Percentiles rank a stretch among this genome's conserved stretches.
phyloP scores from a whole-genome alignment of 2,329 filamentous ascomycete species.

The Paracamarosporium sp. region DNA sequence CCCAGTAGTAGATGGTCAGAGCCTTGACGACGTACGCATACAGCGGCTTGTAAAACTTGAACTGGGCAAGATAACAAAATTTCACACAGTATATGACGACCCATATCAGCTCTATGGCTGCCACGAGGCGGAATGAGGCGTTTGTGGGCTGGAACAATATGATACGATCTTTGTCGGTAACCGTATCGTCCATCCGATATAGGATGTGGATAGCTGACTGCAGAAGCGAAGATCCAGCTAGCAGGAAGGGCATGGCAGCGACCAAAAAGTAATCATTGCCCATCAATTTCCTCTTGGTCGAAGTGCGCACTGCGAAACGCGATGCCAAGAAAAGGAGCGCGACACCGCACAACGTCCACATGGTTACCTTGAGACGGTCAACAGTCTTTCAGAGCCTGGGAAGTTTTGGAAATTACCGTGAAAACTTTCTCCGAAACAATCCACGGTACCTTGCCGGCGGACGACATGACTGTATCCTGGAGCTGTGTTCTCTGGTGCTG shows the following conservation, averaged over 20 bases:
- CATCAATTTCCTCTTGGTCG: constrained; percentile 22
- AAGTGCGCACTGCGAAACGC: constrained; percentile 19
- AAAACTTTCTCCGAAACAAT: background rate
- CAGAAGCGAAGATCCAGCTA: constrained; percentile 16
- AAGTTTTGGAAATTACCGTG: background rate
- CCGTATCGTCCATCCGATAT: constrained; percentile 4
- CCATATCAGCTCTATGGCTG: constrained; percentile 26
- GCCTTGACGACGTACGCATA: constrained; percentile 22
- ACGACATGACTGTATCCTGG: background rate
- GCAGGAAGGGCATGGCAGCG: constrained; percentile 15
- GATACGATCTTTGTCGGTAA: background rate
- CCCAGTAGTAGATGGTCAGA: constrained; percentile 24
- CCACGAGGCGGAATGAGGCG: constrained; percentile 12
- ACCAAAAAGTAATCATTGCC: constrained; percentile 26
- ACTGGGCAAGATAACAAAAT: constrained; percentile 24
- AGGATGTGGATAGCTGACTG: constrained; percentile 13
- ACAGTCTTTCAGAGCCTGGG: background rate
- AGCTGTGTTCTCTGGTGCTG: background rate
- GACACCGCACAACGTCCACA: constrained; percentile 10
- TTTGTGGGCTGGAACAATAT: background rate
- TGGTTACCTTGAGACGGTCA: constrained; percentile 6
- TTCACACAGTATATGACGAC: constrained; percentile 25
- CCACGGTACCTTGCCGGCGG: background rate
- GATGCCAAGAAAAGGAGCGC: constrained; percentile 17
- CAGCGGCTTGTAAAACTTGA: constrained; percentile 27